Evolutionary conservation across 2,329 filamentous ascomycete species (phyloP), one percentile per base, ranked within the genome.

Genomic region (Fusarium sp.): DNA sequence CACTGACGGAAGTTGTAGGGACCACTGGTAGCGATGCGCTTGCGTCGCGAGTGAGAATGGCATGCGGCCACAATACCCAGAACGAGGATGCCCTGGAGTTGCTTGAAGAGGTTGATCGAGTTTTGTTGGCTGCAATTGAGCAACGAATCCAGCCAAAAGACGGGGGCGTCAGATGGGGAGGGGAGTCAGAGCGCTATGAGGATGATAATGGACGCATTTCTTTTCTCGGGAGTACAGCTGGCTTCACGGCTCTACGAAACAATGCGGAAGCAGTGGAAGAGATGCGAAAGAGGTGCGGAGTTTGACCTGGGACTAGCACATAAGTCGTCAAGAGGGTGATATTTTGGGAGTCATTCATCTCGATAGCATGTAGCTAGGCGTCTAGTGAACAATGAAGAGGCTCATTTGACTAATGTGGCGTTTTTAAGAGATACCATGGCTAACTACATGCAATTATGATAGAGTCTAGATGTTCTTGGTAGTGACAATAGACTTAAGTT

Each of bases 61-160:
- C 65, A 42, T 64, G 60, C 14, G 65, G 65, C 29, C 65, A 67
- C 51, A 64, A 27, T 40, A 64, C 65, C 14, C n/a, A 44, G 12
- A 36, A 27, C 12, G 38, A 38, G 20, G 65, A 67, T n/a, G 65
- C 65, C 24, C 16, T 59, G 2, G 51, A 58, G 27, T 16, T 67
- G 12, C 55, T 67, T 12, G 17, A 20, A 14, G 53, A 64, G 12
- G 61, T 67, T 7, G 60, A 64, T 5, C 24, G 31, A 33, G 40
- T 33, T 33, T 22, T 60, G 10, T 35, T 46, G 27, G 57, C 27
- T 11, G 20, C 40, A 7, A 10, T 46, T 24, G 38, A 60, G 20
- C n/a, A 31, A 11, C 17, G 57, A 24, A 60, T 60, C 4, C 57
- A 46, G 29, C 40, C 38, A 22, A 9, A n/a, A 8, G 29, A 60